Base-by-base conservation (phyloP, 2,329 filamentous ascomycete species). In the Fusarium cyanostomum region DNA sequence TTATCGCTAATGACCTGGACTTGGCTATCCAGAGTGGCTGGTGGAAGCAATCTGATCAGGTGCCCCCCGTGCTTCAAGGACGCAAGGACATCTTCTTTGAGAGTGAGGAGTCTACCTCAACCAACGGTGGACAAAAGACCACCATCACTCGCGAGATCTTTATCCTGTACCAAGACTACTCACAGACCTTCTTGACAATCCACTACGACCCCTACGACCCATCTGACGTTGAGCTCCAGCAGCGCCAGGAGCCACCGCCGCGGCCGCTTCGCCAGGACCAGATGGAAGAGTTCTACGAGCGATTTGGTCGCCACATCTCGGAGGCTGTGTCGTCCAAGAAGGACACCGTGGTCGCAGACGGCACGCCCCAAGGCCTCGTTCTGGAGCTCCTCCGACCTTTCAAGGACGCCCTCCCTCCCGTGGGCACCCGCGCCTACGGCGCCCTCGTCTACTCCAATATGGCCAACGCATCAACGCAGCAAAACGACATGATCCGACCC, bases 101-200 rank as follows among this genome's bases (percentile, higher is more conserved):
- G 75, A 84, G 89, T 18, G 92, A 96, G 64, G 92, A 97, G 73
- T 87, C 89, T 2, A 88, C 84, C 7, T 85, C 89, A 12, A 84
- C 85, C 10, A 88, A 89, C 64, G 86, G 89, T 12, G 89, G 89
- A 26, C 88, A 91, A 24, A 89, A 89, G 73, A 87, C 87, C 1
- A 84, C 84, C 1, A 81, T 96, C 16, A 91, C 89, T 7, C 94
- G 94, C 66, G 88, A 94, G 58, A 84, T 97, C 37, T 95, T 90
- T 69, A 82, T 98, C n/a, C 80, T 99, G 8, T 99, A 92, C 80
- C 89, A 93, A 71, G 95, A 99, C 78, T 99, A 99, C 76, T 97
- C 94, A 15, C 95, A 98, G 74, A 98, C 94, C 0, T 84, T 96
- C 64, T 86, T 99, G 71, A 92, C 89, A 0, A 91, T 89, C 15